Conservation (phyloP, 371 early-diverging fungal genomes). For the Mucor saturninus region DNA sequence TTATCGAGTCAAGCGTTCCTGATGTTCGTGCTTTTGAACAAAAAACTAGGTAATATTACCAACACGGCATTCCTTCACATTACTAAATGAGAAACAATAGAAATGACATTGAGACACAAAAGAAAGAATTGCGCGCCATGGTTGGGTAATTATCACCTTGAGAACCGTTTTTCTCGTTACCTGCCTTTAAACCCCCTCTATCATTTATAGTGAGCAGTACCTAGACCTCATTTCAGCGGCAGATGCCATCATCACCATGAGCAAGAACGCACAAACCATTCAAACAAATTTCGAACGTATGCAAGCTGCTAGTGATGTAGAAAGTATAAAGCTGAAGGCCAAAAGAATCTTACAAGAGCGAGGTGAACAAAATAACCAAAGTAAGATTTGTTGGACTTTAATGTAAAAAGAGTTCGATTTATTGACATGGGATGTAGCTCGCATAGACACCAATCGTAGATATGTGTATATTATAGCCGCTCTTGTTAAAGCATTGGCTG, state of each 20-base stretch:
- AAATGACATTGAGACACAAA: constrained; percentile 74
- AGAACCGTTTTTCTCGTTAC: background rate
- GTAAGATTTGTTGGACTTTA: background rate
- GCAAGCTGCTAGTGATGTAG: constrained; percentile 63
- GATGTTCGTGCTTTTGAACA: constrained; percentile 33
- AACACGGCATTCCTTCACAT: background rate
- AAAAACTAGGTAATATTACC: constrained; percentile 28
- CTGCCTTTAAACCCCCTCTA: background rate
- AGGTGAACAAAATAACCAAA: constrained; percentile 22
- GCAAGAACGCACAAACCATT: constrained; percentile 58
- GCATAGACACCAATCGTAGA: constrained; percentile 59
- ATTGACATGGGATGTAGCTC: background rate
- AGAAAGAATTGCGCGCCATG: constrained; percentile 82
- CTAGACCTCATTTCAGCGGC: constrained; percentile 85
- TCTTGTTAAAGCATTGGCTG: constrained; percentile 81
- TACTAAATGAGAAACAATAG: background rate
- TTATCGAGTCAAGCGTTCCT: constrained; percentile 25
- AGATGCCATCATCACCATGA: constrained; percentile 81
- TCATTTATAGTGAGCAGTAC: constrained; percentile 73
- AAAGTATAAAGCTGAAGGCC: constrained; percentile 48
- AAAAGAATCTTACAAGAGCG: constrained; percentile 5
- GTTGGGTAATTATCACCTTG: constrained; percentile 69
- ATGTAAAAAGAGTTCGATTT: background rate
- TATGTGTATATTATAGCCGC: constrained; percentile 74
- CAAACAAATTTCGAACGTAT: constrained; percentile 64